A percentile compares a stretch with the other conserved stretches of the same genome.
Conservation (phyloP, 2,329 filamentous ascomycete genomes). For the Ophiostoma triangulosporum region DNA sequence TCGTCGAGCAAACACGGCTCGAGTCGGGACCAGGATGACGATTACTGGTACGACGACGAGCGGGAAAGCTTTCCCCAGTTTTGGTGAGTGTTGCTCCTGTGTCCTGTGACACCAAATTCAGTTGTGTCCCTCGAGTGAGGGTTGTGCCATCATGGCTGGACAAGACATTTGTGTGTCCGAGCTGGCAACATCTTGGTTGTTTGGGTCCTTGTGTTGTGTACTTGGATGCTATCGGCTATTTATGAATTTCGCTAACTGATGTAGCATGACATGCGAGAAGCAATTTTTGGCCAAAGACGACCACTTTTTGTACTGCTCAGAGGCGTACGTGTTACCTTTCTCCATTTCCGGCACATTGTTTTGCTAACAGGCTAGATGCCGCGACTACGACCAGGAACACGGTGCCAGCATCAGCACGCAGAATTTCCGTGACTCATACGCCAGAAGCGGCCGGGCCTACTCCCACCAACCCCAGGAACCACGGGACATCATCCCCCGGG, state of each 20-base stretch:
- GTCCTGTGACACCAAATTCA: not conserved
- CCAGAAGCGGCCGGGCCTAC: constrained; percentile 3
- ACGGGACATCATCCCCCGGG: constrained; percentile 49
- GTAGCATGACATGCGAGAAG: constrained; percentile 54
- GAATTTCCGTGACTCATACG: constrained; percentile 10
- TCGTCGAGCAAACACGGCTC: constrained; percentile 20
- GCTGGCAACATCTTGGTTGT: constrained; percentile 4
- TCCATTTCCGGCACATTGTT: not conserved
- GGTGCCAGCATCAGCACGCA: constrained; percentile 13
- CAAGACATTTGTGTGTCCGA: not conserved
- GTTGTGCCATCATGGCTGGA: not conserved
- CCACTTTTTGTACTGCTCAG: constrained; percentile 48
- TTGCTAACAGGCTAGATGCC: constrained; percentile 30
- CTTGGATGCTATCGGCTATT: too few species aligned
- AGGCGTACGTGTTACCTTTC: constrained; percentile 34
- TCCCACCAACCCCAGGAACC: constrained; percentile 27
- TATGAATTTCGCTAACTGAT: not conserved
- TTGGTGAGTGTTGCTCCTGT: constrained; percentile 32
- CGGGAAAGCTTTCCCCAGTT: constrained; percentile 51
- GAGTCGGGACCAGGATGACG: constrained; percentile 8
- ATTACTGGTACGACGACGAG: constrained; percentile 39
- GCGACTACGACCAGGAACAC: constrained; percentile 35
- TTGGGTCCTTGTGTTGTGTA: not conserved
- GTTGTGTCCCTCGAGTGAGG: constrained; percentile 6
- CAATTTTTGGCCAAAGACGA: constrained; percentile 48